Evolutionary conservation across 73 alveolate genomes (phyloP), one percentile per base, ranked within the genome.

Genomic region (Diophrys appendiculata): DNA sequence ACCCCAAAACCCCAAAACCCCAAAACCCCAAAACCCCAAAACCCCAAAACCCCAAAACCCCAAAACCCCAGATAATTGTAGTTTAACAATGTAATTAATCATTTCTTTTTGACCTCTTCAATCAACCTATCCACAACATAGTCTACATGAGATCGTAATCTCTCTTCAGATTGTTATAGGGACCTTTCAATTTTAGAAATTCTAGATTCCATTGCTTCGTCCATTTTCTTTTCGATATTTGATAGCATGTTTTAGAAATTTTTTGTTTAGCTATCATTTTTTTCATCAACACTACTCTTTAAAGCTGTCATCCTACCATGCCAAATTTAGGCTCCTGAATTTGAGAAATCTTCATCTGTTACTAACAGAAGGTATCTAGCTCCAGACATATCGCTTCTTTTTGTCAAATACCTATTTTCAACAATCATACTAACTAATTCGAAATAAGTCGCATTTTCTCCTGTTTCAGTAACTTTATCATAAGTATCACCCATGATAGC

Each of bases 401-500:
- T 43, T 18, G 18, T 43, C n/a, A 43, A 18, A 18, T 43, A 43
- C 18, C 60, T 43, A 43, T 43, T 43, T 18, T 43, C 60, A 11
- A 43, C 60, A 18, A 43, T 43, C 60, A 43, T 43, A 11, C n/a
- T 11, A 18, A 43, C 60, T 11, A 43, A 18, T 43, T 43, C 60
- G 18, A 43, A 43, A 18, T 43, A 43, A 43, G 60, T 43, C n/a
- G 60, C 5, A 18, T 60, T 60, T 8, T 60, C 72, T 26, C 28
- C 34, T 60, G 72, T 60, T 23, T 60, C 72, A 5, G 28, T 22
- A 11, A 60, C 32, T 60, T 60, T 60, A 28, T 60, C 72, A 26
- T n/a, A 60, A 22, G 72, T n/a, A 28, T 60, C 72, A 11, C 34
- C 28, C 72, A 60, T 22, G 8, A 60, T 28, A 13, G 72, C 72